Evolutionary conservation across 768 basidiomycete species (phyloP).

Genomic region (Xerocomellus dryophilus): DNA sequence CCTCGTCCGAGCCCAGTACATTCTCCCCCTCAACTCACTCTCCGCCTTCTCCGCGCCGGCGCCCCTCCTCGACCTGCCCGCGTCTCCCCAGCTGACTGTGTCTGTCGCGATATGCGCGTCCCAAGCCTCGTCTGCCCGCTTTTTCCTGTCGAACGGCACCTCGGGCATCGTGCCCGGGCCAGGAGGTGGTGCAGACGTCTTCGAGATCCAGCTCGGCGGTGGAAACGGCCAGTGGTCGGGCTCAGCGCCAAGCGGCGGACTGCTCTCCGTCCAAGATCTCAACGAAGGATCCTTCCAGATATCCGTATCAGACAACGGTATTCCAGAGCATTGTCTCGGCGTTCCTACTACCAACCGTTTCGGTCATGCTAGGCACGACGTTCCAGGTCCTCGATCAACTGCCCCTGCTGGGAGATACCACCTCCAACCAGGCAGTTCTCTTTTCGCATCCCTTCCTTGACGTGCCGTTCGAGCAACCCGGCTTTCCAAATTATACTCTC

Average conservation of each 20-base stretch:
- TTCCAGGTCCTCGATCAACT: constrained; percentile 41
- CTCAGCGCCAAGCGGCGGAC: constrained; percentile 44
- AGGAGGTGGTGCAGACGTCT: constrained; percentile 38
- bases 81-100: constrained; percentile 39
- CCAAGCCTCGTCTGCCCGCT: constrained; percentile 39
- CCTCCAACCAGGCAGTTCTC: constrained; percentile 65
- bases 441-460: constrained; percentile 60
- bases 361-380: constrained; percentile 41
- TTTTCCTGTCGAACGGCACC: constrained; percentile 58
- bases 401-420: constrained; percentile 72
- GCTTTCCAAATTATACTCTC: constrained; percentile 76
- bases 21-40: constrained; percentile 38
- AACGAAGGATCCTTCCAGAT: constrained; percentile 53
- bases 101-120: constrained; percentile 49
- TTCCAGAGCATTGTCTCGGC: neutral
- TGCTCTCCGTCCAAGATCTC: constrained; percentile 45
- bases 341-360: neutral
- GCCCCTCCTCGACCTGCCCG: constrained; percentile 41
- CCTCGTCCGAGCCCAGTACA: constrained; percentile 15
- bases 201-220: constrained; percentile 45
- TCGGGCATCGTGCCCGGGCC: constrained; percentile 36
- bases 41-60: constrained; percentile 32
- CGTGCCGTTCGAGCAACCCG: constrained; percentile 34
- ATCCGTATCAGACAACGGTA: constrained; percentile 49
- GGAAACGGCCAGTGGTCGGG: constrained; percentile 57